Evolutionary conservation across 306 rosid genomes (phyloP), one percentile per base, ranked within the genome.

Genomic region (Geum urbanum): DNA sequence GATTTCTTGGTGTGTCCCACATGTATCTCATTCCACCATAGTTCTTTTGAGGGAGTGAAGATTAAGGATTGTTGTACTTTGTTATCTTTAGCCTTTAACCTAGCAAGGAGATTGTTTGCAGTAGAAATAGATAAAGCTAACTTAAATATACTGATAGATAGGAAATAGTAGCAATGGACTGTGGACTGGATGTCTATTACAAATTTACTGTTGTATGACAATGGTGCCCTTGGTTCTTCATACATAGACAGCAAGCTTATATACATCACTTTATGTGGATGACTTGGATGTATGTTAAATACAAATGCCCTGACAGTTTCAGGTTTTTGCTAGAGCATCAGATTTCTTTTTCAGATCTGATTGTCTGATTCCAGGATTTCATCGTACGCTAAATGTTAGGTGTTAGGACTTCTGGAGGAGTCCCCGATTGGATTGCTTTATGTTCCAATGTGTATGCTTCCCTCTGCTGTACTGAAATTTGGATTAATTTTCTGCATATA

Each of bases 341-440:
- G n/a, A n/a, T n/a, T n/a, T n/a, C n/a, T n/a, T n/a, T n/a, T n/a
- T n/a, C n/a, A n/a, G n/a, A n/a, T n/a, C n/a, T n/a, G n/a, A n/a
- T n/a, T n/a, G n/a, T n/a, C n/a, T n/a, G n/a, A n/a, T n/a, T n/a
- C n/a, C n/a, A n/a, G n/a, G n/a, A n/a, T n/a, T n/a, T n/a, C n/a
- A n/a, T n/a, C n/a, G n/a, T n/a, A n/a, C n/a, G n/a, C n/a, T n/a
- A n/a, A n/a, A n/a, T n/a, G n/a, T n/a, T n/a, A n/a, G n/a, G n/a
- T n/a, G n/a, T n/a, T n/a, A n/a, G n/a, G n/a, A n/a, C n/a, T n/a
- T n/a, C n/a, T n/a, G n/a, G n/a, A n/a, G n/a, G n/a, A n/a, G n/a
- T n/a, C 48, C 46, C 66, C 66, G 40, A 45, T 61, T 61, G 47
- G 66, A 61, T 61, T 61, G 48, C 48, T 61, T 44, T 14, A 1